Evolutionary conservation across 495 filamentous ascomycete genomes (phyloP), one percentile per base, ranked within the genome.

Genomic region (Neurospora sp.): DNA sequence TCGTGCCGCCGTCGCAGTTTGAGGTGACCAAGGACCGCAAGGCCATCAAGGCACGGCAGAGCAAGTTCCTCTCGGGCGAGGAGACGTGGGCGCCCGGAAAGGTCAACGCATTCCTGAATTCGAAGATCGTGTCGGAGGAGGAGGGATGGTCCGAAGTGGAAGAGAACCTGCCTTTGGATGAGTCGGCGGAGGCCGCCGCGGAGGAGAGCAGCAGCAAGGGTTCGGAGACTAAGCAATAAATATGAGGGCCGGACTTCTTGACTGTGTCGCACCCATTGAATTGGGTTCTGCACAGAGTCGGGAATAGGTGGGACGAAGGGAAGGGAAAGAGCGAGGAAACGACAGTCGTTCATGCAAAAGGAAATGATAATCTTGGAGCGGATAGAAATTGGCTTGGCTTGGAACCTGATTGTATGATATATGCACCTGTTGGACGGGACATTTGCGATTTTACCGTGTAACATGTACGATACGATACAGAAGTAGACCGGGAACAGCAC

Each of bases 91-190:
- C 77, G 74, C 82, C 87, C 76, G 41, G 37, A 27, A 80, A 89
- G 85, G 80, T 91, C 74, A 77, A 79, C 71, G 80, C 81, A 70
- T 82, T 80, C 69, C 80, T 79, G 70, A 85, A 83, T 83, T 42
- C 54, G 2, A 77, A 82, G 41, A 78, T 79, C 37, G 77, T 78
- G 66, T 42, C 40, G 11, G 70, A 79, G 39, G 80, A 82, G 49
- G 75, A 75, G 31, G 79, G 76, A 74, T 84, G 82, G 73, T 77
- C 72, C 20, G 78, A 82, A 76, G 78, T 80, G 16, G 79, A 80
- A 60, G 41, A 71, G 71, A 74, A 76, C 16, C 4, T 72, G 12
- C 31, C 73, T 39, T 49, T 75, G 46, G 23, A 49, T 23, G 73
- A 70, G 70, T 66, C 38, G 5, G 75, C 72, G 37, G 76, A 75